phyloP scores from a whole-genome alignment of 176 grass and related monocot genomes.

The Musa troglodytarum region DNA sequence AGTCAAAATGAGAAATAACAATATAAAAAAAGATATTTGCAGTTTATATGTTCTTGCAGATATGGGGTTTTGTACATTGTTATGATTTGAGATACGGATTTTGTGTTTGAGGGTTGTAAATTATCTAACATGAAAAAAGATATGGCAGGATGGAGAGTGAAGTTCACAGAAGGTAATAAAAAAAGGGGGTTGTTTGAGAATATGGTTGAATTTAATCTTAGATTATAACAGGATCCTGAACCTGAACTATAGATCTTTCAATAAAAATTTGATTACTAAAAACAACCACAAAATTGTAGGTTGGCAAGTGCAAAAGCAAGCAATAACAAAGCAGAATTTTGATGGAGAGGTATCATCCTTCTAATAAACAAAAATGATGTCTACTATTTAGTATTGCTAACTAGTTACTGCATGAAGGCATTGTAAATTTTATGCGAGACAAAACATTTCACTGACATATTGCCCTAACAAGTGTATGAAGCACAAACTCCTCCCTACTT shows the following conservation, averaged over 20 bases:
- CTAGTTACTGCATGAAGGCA: background rate
- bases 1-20: background rate
- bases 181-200: too few species aligned
- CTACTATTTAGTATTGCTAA: background rate
- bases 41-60: background rate
- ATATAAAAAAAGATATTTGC: background rate
- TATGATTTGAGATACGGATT: background rate
- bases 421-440: background rate
- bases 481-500: too few species aligned
- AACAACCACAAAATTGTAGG: too few species aligned
- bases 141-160: too few species aligned
- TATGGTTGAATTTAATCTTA: too few species aligned
- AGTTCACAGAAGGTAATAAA: too few species aligned
- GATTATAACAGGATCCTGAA: too few species aligned
- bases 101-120: background rate
- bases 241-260: too few species aligned
- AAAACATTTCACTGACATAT: too few species aligned
- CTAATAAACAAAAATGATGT: background rate
- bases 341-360: background rate
- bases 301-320: background rate
- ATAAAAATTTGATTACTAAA: too few species aligned
- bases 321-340: background rate
- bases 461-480: too few species aligned
- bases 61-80: background rate
- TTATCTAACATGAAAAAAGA: background rate